Base-by-base conservation (phyloP, 805 yeast genomes). In the Pichia membranifaciens region DNA sequence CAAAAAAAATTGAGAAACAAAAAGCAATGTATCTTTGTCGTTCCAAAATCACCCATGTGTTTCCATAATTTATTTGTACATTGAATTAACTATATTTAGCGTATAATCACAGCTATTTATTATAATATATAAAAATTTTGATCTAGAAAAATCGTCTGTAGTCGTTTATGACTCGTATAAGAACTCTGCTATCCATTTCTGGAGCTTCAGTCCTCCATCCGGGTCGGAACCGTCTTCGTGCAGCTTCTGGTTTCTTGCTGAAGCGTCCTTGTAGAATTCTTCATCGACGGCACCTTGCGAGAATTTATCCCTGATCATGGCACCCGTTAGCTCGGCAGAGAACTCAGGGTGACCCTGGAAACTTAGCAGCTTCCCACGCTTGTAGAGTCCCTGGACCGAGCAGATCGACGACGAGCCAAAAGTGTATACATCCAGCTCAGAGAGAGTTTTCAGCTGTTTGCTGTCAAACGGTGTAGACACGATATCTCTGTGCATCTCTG, bases 341-440 rank as follows among this genome's bases (percentile, higher is more conserved):
- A 86, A 89, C 61, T 89, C 96, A 0, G 96, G 96, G 58, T 89
- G 97, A 0, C 96, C 96, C 64, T 89, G 97, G 54, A 88, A 76
- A 0, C 93, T 78, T 20, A 89, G 64, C 7, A 84, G 45, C 38
- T 73, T 70, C 20, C 70, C 59, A 0, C 73, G 70, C 36, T 76
- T 74, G 47, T 75, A 75, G 25, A 86, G 66, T 0, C 95, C 95
- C 65, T 89, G 96, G 32, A 76, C 66, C 1, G 65, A 56, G 52
- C 95, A 84, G 36, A 63, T 70, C 0, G 69, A 62, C 7, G 84
- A 75, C 5, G 74, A 62, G 0, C 95, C 84, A 61, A 81, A 66
- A 51, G 72, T 65, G 41, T 55, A 41, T 59, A 66, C 47, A 49
- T 69, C 67, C 20, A 49, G 43, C 35, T 80, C 74, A 21, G 69